Base-by-base conservation (phyloP, 345 rosid genomes). In the Limnanthes douglasii region DNA sequence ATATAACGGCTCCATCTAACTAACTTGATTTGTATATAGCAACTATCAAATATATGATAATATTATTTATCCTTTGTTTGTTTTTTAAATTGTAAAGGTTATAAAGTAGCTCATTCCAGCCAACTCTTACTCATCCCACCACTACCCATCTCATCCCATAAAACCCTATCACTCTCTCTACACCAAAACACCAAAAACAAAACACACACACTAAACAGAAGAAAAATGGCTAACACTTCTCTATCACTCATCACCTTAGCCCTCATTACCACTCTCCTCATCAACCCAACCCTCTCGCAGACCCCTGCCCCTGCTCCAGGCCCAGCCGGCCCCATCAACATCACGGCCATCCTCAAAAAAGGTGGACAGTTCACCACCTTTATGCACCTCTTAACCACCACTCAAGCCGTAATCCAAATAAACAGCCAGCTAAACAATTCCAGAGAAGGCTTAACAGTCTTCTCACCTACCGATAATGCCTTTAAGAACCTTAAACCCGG, bases 401-500 rank as follows among this genome's bases (percentile, higher is more conserved):
- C 93, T 8, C 86, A 70, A 54, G 62, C 56, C 0, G 70, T 42
- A 2, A 59, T 8, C 52, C 95, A 88, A 51, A 40, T 83, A 17
- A 46, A 51, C 1, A 76, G 50, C 51, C 95, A 88, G 50, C 54
- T 83, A 37, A 88, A 83, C 50, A 54, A 52, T 68, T 72, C 93
- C 40, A 46, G 66, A 4, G 71, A 83, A 19, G 95, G 95, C 12
- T 49, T 83, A 59, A 90, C 98, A 12, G 49, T 83, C 4, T 57
- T 90, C 3, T 84, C 95, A 32, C 95, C 95, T 10, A 79, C 95
- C 0, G 94, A 90, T 31, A 79, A 74, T 21, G 98, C 86, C 39
- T 90, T 90, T 43, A 59, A 64, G 58, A 76, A 51, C 60, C 92
- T 83, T 43, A 45, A 68, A 46, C 1, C 64, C 0, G 79, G 84